A percentile compares a stretch with the other conserved stretches of the same genome.
Conservation (phyloP, 2,329 filamentous ascomycete genomes). For the Paraconiothyrium sp. region DNA sequence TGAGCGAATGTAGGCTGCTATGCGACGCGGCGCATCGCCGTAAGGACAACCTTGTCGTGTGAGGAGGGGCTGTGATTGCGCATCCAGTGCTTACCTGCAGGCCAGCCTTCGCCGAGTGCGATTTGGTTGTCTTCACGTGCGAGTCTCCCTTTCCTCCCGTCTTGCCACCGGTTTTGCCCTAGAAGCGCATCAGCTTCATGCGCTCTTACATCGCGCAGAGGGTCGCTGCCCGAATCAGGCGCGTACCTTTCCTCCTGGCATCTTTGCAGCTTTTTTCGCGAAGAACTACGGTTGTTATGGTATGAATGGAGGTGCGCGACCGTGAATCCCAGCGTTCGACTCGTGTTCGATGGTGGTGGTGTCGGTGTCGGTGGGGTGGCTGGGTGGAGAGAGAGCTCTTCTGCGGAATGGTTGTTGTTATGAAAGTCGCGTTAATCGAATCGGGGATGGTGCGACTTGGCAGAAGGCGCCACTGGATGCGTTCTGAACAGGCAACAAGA, state of each 20-base stretch:
- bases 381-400: slow-evolving; percentile 40
- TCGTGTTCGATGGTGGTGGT: slow-evolving; percentile 42
- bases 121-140: slow-evolving; percentile 89
- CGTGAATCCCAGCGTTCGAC: slow-evolving; percentile 32
- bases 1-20: slow-evolving; percentile 29
- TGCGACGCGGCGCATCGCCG: slow-evolving; percentile 24
- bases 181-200: slow-evolving; percentile 32
- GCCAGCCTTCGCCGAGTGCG: slow-evolving; percentile 91
- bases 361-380: slow-evolving; percentile 45
- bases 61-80: slow-evolving; percentile 13
- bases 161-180: slow-evolving; percentile 78
- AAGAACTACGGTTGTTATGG: slow-evolving; percentile 33
- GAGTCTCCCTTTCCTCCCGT: slow-evolving; percentile 82
- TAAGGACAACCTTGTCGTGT: slow-evolving; percentile 28
- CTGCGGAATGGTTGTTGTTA: slow-evolving; percentile 40
- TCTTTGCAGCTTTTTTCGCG: slow-evolving; percentile 49
- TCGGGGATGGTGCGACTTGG: slow-evolving; percentile 27
- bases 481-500: slow-evolving; percentile 3
- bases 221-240: slow-evolving; percentile 34
- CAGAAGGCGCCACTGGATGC: slow-evolving; percentile 8
- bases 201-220: slow-evolving; percentile 26
- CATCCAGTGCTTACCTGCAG: slow-evolving; percentile 78
- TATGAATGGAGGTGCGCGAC: slow-evolving; percentile 46
- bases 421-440: slow-evolving; percentile 41
- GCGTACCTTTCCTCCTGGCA: slow-evolving; percentile 93